Evolutionary conservation across 768 basidiomycete genomes (phyloP).

Genomic region (Cystobasidium ongulense): DNA sequence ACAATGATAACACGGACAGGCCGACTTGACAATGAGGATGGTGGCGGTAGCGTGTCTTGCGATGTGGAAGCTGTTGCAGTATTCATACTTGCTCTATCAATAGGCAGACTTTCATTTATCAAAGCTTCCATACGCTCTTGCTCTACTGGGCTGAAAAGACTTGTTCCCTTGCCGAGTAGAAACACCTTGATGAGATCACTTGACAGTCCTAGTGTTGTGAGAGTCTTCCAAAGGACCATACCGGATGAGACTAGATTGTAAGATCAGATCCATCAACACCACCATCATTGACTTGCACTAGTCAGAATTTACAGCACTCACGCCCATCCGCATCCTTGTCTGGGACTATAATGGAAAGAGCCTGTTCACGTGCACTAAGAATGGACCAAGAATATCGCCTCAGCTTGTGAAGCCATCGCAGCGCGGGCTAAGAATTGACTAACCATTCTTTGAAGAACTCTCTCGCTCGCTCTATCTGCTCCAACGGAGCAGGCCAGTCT

Average conservation of each 20-base stretch:
- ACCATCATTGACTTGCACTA: conserved; percentile 1
- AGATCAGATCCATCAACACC: neutral
- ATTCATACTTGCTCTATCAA: neutral
- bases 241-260: conserved; percentile 40
- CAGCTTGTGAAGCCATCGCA: neutral
- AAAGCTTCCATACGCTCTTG: conserved; percentile 42
- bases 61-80: neutral
- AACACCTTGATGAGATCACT: conserved; percentile 45
- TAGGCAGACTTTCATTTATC: neutral
- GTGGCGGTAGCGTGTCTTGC: neutral
- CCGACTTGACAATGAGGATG: neutral
- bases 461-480: conserved; percentile 43
- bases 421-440: conserved; percentile 24
- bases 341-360: conserved; percentile 46
- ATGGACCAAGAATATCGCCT: neutral
- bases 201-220: conserved; percentile 47
- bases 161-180: conserved; percentile 49
- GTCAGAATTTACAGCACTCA: neutral
- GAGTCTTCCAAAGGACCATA: conserved; percentile 47
- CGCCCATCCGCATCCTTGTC: conserved; percentile 51
- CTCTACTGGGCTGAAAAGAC: conserved; percentile 47
- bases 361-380: neutral
- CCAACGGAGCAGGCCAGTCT: conserved; percentile 47
- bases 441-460: conserved; percentile 45
- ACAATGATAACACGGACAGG: conserved; percentile 47